Evolutionary conservation across 75 land plant species (phyloP).

Genomic region (Gnetum montanum): DNA sequence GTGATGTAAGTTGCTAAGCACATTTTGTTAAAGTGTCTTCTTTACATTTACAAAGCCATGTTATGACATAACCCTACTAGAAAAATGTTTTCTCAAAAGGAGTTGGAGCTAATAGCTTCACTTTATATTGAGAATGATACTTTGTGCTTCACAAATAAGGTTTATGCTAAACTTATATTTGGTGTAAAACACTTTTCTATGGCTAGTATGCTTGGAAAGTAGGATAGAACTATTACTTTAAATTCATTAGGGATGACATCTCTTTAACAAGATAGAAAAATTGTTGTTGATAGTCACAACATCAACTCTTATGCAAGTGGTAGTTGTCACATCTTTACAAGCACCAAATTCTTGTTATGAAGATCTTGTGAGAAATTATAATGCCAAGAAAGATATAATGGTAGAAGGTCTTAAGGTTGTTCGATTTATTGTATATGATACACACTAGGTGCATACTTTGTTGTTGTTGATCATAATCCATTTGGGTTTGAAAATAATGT

Average conservation of each 20-base stretch:
- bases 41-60: no score
- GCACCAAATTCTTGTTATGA: slow-evolving; percentile 87
- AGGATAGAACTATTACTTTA: slow-evolving; percentile 88
- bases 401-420: slow-evolving; percentile 81
- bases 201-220: slow-evolving; percentile 94
- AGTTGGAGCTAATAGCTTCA: slow-evolving; percentile 77
- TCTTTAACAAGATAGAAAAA: slow-evolving; percentile 98
- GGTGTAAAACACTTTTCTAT: slow-evolving; percentile 84
- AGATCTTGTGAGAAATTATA: slow-evolving; percentile 65
- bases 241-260: slow-evolving; percentile 94
- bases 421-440: slow-evolving; percentile 82
- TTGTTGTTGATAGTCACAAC: slow-evolving; percentile 87
- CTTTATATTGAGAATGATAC: slow-evolving; percentile 89
- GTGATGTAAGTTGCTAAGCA: no score
- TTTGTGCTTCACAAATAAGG: slow-evolving; percentile 81
- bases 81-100: slow-evolving; percentile 85
- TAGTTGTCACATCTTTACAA: slow-evolving; percentile 65
- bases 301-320: slow-evolving; percentile 89
- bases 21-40: no score
- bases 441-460: slow-evolving; percentile 98
- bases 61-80: slow-evolving; percentile 98
- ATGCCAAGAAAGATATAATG: slow-evolving; percentile 66
- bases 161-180: slow-evolving; percentile 80
- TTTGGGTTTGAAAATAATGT: slow-evolving; percentile 80
- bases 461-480: slow-evolving; percentile 95